Percentiles rank a stretch among this genome's conserved stretches.
Conservation (phyloP, 352 stramenopile genomes). For the Stramenopiles sp. region DNA sequence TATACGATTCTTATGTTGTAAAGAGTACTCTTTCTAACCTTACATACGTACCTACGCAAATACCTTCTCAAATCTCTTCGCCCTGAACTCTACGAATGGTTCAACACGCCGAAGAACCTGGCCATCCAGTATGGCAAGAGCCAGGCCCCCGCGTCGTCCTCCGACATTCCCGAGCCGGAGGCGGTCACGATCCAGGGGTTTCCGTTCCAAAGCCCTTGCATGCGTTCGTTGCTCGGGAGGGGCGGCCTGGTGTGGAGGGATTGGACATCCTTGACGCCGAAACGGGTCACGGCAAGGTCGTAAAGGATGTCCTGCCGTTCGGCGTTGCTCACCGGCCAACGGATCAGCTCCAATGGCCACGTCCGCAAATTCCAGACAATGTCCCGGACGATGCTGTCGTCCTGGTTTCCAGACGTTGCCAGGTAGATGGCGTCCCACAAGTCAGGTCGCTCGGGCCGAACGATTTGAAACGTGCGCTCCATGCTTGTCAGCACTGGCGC, state of each 20-base stretch:
- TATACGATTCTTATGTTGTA: no score
- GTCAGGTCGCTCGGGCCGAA: not conserved
- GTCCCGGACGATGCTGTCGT: not conserved
- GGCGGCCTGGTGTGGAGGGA: not conserved
- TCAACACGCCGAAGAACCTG: not conserved
- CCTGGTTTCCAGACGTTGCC: not conserved
- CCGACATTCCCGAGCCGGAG: not conserved
- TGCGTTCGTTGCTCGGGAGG: slow-evolving; percentile 4
- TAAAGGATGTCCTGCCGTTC: slow-evolving; percentile 8
- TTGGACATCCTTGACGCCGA: not conserved
- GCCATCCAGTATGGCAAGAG: slow-evolving; percentile 16
- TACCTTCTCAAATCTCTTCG: no score
- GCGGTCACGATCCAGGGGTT: slow-evolving; percentile 13
- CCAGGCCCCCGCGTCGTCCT: slow-evolving; percentile 13
- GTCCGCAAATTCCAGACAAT: slow-evolving; percentile 2
- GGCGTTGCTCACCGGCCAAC: slow-evolving; percentile 11
- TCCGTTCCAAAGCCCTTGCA: not conserved
- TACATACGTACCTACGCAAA: no score
- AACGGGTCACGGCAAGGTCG: not conserved
- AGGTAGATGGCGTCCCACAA: slow-evolving; percentile 14
- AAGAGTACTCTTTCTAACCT: no score
- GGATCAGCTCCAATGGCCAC: slow-evolving; percentile 13
- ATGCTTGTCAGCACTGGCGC: not conserved
- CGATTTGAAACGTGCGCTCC: not conserved
- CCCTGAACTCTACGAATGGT: no score